Conservation (phyloP, 768 basidiomycete species). For the Ramaria sp. region DNA sequence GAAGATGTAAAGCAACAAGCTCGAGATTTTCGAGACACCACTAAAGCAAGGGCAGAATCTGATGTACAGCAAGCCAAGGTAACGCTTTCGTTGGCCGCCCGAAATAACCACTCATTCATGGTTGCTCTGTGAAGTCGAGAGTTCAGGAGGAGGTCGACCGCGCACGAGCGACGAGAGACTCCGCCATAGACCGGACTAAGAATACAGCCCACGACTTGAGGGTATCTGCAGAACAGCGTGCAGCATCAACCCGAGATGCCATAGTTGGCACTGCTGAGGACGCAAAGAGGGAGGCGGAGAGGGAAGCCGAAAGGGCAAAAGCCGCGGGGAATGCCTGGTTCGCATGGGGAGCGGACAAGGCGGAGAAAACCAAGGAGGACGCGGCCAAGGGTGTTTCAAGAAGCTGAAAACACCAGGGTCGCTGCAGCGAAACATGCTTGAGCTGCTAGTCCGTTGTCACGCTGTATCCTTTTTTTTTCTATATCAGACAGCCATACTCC, state of each 20-base stretch:
- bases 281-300: slow-evolving; percentile 2
- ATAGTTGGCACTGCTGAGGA: background rate
- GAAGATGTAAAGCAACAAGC: background rate
- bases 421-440: slow-evolving; percentile 3
- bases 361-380: slow-evolving; percentile 4
- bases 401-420: slow-evolving; percentile 1
- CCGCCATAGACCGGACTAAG: slow-evolving; percentile 1
- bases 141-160: background rate
- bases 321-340: slow-evolving; percentile 5
- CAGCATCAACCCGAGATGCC: background rate
- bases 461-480: background rate
- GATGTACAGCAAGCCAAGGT: slow-evolving; percentile 4
- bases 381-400: slow-evolving; percentile 1
- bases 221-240: slow-evolving; percentile 3
- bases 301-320: slow-evolving; percentile 5
- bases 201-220: background rate
- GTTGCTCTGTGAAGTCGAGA: background rate
- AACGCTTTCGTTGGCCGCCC: background rate
- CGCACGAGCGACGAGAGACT: background rate
- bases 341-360: slow-evolving; percentile 5
- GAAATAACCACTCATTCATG: background rate
- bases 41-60: background rate
- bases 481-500: background rate
- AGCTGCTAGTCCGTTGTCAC: background rate
- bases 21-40: background rate